Evolutionary conservation across 163 green algal genomes (phyloP), one percentile per base, ranked within the genome.

Genomic region (Prototheca stagnorum): DNA sequence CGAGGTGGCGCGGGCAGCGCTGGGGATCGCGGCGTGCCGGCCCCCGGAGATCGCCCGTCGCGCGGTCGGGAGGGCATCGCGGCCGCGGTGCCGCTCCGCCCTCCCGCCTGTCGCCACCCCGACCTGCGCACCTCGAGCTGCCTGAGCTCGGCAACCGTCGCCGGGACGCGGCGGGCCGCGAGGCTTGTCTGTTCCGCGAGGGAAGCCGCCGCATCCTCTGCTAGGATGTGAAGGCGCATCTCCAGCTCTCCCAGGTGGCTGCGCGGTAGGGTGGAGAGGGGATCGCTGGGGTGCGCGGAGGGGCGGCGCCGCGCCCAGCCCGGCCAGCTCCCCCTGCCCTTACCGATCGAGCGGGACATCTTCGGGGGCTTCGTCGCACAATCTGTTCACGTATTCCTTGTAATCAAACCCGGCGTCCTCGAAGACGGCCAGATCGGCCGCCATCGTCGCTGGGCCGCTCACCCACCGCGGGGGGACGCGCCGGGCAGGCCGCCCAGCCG

Each of bases 171-270:
- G 25, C 77, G 64, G 60, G 91, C 54, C 0, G 77, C 81, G 14
- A 70, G 48, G 1, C 37, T 23, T 51, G 66, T 80, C 44, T 68
- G 53, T 22, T 89, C 79, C 19, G 83, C 64, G 21, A 94, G 61
- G 19, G 57, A 58, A 0, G 69, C 53, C 12, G 75, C 63, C 23
- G 90, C 68, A 31, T 95, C 85, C 73, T 95, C 86, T 19, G 68
- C 69, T 2, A 64, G 51, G 23, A 95, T 56, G 59, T 92, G 77
- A 48, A 95, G 58, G 31, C 79, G 64, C 74, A 93, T 89, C 57
- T 95, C 85, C 34, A 93, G 48, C 50, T 94, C 85, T 0, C 72
- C 62, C 8, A 95, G 62, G 45, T 73, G 74, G 39, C 70, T 79
- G 57, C 6, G 4, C 14, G 4, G 19, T 11, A 5, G 26, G 19